These are phyloP conservation scores for Blastobotrys persicus DNA, from an alignment of 1,139 yeast species.

Conservation along the genomic window DNA sequence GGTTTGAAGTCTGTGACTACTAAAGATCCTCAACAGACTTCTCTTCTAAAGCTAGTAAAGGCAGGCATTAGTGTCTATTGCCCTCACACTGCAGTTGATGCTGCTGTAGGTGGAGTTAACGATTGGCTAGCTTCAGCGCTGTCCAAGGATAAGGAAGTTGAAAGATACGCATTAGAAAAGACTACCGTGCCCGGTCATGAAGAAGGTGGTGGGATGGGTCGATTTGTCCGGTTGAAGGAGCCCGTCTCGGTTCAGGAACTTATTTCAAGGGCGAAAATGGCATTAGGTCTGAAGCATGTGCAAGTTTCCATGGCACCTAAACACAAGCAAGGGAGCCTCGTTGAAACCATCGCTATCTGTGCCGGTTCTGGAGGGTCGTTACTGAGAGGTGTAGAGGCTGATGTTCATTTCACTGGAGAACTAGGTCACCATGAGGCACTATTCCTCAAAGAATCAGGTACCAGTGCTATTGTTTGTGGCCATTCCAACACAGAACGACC, in stretches of 20 bases:
- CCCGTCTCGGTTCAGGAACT: slow-evolving; percentile 48
- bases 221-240: slow-evolving; percentile 53
- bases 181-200: slow-evolving; percentile 39
- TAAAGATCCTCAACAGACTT: slow-evolving; percentile 73
- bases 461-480: slow-evolving; percentile 71
- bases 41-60: slow-evolving; percentile 68
- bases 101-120: slow-evolving; percentile 87
- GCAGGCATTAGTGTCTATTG: slow-evolving; percentile 82
- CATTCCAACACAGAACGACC: slow-evolving; percentile 95
- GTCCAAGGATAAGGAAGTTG: slow-evolving; percentile 35
- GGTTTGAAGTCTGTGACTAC: slow-evolving; percentile 76
- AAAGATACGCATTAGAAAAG: slow-evolving; percentile 25
- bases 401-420: slow-evolving; percentile 86
- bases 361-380: slow-evolving; percentile 92
- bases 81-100: slow-evolving; percentile 96
- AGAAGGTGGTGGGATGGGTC: slow-evolving; percentile 76
- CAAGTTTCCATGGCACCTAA: slow-evolving; percentile 59
- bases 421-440: slow-evolving; percentile 90
- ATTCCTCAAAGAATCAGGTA: slow-evolving; percentile 66
- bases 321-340: slow-evolving; percentile 31
- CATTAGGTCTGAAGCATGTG: slow-evolving; percentile 52
- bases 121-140: slow-evolving; percentile 81
- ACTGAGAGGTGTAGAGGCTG: slow-evolving; percentile 63
- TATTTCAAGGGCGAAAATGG: slow-evolving; percentile 53
- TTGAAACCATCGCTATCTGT: slow-evolving; percentile 66